Evolutionary conservation across 108 stramenopile species (phyloP), one percentile per base, ranked within the genome.

Genomic region (Nitzschia palea): DNA sequence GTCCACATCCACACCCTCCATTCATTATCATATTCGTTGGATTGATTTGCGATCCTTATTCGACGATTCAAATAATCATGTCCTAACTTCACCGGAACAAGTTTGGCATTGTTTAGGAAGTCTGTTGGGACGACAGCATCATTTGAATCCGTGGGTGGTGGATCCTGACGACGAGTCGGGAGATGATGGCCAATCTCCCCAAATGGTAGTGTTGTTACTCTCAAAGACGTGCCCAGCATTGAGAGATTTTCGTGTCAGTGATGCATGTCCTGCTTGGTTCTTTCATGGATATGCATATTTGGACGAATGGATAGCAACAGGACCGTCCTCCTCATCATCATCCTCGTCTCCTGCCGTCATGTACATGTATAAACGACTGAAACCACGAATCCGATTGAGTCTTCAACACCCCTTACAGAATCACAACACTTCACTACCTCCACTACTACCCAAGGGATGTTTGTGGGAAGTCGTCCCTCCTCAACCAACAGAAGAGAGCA

Each of bases 401-500:
- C 35, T 20, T 4, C 50, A 42, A 12, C 37, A 42, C 18, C 0
- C 54, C 33, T 18, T 43, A 23, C 25, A 43, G 1, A 25, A 26
- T 27, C 30, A 69, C 20, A 28, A 25, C 17, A 8, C n/a, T 4
- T 2, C 56, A 17, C 15, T 35, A 6, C 43, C 58, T 36, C 23
- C 50, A 30, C 10, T 10, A 40, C 4, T 48, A 4, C 47, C 47
- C 15, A 30, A 40, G 33, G 91, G 91, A 40, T 87, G 86, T 65
- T 42, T 92, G 23, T 82, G 82, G 84, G 88, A 92, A 73, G 70
- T 66, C 27, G 68, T 67, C 44, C 26, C 54, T 9, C 54, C 54
- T 3, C 33, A 64, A 26, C 58, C 67, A 20, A 56, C 14, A 20
- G 63, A 68, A 9, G 53, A 58, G 10, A 40, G 77, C 6, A 50